Conservation (phyloP, 768 basidiomycete species). For the Terana coerulea region DNA sequence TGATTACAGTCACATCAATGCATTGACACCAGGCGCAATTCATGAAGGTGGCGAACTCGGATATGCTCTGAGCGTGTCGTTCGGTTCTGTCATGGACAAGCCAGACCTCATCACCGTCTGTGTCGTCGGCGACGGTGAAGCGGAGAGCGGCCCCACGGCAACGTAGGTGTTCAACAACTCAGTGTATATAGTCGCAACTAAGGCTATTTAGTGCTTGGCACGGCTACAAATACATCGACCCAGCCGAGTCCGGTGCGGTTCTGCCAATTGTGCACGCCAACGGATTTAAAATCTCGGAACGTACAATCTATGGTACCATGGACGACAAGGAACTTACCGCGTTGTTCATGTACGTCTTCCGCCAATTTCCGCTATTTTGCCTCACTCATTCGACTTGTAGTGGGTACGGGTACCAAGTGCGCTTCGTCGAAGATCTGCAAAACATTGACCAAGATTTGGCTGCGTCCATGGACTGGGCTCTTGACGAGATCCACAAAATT, state of each 20-base stretch:
- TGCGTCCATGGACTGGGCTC: conserved; percentile 78
- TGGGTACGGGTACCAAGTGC: conserved; percentile 86
- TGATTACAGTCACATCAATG: conserved; percentile 61
- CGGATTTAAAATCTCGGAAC: conserved; percentile 87
- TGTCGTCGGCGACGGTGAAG: conserved; percentile 87
- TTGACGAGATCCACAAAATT: conserved; percentile 68
- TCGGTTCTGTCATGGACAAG: conserved; percentile 89
- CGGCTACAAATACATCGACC: conserved; percentile 86
- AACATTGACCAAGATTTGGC: conserved; percentile 78
- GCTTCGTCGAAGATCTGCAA: conserved; percentile 66
- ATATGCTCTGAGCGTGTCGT: conserved; percentile 82
- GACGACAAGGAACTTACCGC: conserved; percentile 78
- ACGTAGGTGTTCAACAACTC: conserved; percentile 25
- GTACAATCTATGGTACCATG: conserved; percentile 89
- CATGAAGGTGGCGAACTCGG: conserved; percentile 93
- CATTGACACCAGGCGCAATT: conserved; percentile 84
- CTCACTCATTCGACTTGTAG: conserved; percentile 24
- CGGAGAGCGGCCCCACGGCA: conserved; percentile 77
- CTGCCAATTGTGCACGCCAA: conserved; percentile 89
- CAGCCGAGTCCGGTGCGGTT: conserved; percentile 84
- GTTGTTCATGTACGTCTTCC: conserved; percentile 41
- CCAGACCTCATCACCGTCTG: conserved; percentile 80
- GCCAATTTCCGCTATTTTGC: neutral
- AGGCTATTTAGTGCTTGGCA: conserved; percentile 60
- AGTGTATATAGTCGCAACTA: neutral